Base-by-base conservation (phyloP, 768 basidiomycete species). In the Kwoniella heveanensis region DNA sequence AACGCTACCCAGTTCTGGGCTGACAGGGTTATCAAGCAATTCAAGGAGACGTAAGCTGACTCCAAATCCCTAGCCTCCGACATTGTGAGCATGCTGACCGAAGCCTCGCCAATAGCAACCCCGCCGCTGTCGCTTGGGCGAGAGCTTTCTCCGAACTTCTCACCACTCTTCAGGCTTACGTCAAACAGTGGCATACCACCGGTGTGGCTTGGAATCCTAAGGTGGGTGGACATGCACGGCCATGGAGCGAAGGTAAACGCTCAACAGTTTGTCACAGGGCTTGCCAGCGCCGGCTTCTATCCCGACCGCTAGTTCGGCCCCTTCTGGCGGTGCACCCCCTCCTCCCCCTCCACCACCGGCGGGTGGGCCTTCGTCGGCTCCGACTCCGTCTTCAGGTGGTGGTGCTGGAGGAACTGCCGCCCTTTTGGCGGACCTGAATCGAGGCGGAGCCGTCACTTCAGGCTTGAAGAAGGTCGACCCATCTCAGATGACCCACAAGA, bases 401-500 rank as follows among this genome's bases (percentile, higher is more conserved):
- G 80, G 79, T 2, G 86, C 86, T 1, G 88, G 89, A 13, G 78
- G 78, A 54, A 74, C 81, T 58, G 68, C 66, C 5, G 90, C 90
- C 3, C 90, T 99, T 25, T 94, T 99, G 60, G 91, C 92, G 1
- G 86, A 92, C 58, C 82, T 99, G 50, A 97, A 97, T 76, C 85
- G 88, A 46, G 94, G 95, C 0, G 90, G 88, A 66, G 88, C 88
- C 3, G 88, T 99, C 32, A 98, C 95, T 6, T 90, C 90, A 76
- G 88, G 90, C 12, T 80, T 99, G 71, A 88, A 89, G 69, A 97
- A 96, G 79, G 96, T 99, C 27, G 91, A 93, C 77, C 89, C 88
- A 83, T 93, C 90, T 67, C 89, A 97, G 79, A 94, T 95, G 93
- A 97, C 93, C 2, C 96, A 99, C 83, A 98, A 99, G 84, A 98